phyloP scores from a whole-genome alignment of 1,284 basidiomycete species.

The Ganoderma boninense region DNA sequence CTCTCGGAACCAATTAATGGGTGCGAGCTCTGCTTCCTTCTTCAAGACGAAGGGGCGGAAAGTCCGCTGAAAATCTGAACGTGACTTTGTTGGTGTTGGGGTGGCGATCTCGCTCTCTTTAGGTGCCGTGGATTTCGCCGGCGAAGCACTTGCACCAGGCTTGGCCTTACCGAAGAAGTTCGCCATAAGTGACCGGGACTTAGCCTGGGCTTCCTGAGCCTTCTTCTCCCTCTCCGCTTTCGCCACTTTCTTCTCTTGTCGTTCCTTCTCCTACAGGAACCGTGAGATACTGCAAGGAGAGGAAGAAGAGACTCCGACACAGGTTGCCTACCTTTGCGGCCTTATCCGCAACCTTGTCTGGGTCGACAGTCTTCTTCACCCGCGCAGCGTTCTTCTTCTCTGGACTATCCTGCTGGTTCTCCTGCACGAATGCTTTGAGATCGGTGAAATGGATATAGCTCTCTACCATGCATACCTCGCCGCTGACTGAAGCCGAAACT shows the following conservation, averaged over 20 bases:
- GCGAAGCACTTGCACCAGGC: slow-evolving; percentile 38
- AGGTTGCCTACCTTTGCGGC: slow-evolving; percentile 58
- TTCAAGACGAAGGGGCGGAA: slow-evolving; percentile 84
- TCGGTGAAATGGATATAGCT: background rate
- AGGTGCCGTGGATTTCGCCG: slow-evolving; percentile 36
- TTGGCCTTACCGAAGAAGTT: slow-evolving; percentile 77
- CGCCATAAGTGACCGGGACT: slow-evolving; percentile 77
- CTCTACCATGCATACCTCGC: slow-evolving; percentile 13
- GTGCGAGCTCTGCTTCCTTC: slow-evolving; percentile 75
- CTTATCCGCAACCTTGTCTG: slow-evolving; percentile 69
- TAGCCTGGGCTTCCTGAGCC: slow-evolving; percentile 70
- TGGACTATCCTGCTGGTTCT: slow-evolving; percentile 3
- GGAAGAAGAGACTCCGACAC: background rate
- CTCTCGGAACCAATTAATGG: slow-evolving; percentile 70
- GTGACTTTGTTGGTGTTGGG: slow-evolving; percentile 50
- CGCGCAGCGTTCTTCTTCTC: slow-evolving; percentile 43
- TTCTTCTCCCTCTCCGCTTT: slow-evolving; percentile 75
- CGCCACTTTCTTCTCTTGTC: slow-evolving; percentile 68
- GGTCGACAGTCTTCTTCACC: slow-evolving; percentile 60
- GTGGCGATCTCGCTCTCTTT: slow-evolving; percentile 42
- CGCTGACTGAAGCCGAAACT: slow-evolving; percentile 8
- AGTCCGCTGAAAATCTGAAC: slow-evolving; percentile 73
- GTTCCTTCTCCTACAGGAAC: slow-evolving; percentile 65
- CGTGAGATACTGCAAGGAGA: slow-evolving; percentile 8
- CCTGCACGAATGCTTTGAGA: background rate